phyloP scores from a whole-genome alignment of 2,329 filamentous ascomycete species.

The Ceratocystiopsis brevicomis region DNA sequence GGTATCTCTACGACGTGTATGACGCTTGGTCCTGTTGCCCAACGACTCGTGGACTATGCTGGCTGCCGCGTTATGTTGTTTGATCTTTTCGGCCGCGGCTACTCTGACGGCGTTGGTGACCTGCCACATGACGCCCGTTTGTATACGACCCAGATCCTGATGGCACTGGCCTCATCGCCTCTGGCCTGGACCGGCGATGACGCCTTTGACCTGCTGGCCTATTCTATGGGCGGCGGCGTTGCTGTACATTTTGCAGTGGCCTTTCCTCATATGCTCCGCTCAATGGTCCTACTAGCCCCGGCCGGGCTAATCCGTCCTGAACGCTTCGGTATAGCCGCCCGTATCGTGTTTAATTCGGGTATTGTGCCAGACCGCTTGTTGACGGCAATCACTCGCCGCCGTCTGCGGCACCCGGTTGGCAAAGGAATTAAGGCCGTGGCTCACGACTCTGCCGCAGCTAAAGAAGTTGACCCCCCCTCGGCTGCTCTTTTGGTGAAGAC shows the following conservation, averaged over 20 bases:
- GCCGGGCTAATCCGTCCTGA: constrained; percentile 48
- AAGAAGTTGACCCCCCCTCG: too few species aligned
- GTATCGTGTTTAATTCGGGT: constrained; percentile 34
- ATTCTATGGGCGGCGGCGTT: constrained; percentile 67
- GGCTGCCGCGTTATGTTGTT: constrained; percentile 72
- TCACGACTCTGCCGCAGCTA: neutral
- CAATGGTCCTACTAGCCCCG: constrained; percentile 60
- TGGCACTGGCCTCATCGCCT: constrained; percentile 50
- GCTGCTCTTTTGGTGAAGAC: too few species aligned
- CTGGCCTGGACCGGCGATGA: constrained; percentile 43
- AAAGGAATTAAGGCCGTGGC: constrained; percentile 13
- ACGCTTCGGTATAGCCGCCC: constrained; percentile 30
- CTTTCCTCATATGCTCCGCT: constrained; percentile 50
- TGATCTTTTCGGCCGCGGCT: constrained; percentile 52
- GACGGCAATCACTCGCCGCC: constrained; percentile 25
- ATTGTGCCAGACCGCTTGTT: constrained; percentile 34
- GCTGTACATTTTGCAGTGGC: constrained; percentile 53
- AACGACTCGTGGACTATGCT: constrained; percentile 38
- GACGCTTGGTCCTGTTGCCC: constrained; percentile 47
- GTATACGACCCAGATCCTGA: constrained; percentile 53
- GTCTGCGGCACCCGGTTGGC: constrained; percentile 32
- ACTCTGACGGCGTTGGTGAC: constrained; percentile 43
- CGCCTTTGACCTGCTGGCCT: constrained; percentile 52
- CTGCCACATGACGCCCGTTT: constrained; percentile 55
- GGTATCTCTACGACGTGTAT: constrained; percentile 72